Evolutionary conservation across 257 asterid species (phyloP), one percentile per base, ranked within the genome.

Genomic region (Craterostigma plantagineum): DNA sequence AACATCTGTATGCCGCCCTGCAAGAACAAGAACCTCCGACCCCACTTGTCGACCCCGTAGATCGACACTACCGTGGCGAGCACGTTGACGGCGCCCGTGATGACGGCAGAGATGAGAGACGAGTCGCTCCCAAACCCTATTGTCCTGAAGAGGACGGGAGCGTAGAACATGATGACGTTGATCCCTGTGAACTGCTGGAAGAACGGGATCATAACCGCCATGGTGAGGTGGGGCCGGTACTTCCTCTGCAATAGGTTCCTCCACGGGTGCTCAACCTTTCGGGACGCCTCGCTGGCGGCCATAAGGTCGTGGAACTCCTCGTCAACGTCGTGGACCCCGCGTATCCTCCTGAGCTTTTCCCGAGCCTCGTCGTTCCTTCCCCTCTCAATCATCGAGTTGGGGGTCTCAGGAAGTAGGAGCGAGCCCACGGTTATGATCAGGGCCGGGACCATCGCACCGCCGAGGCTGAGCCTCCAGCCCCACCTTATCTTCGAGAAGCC

Each of bases 401-500:
- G 95, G 1, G 92, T 79, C 49, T 83, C 95, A 0, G 95, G 95
- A 30, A 83, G 92, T 67, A 79, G 14, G 8, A 79, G 9, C 0
- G 95, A 83, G 0, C 95, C 95, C 17, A 73, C 0, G 4, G 77
- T 48, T 53, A 83, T 79, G 59, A 79, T 70, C 4, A 79, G 59
- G 9, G 86, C 95, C 0, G 95, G 95, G 33, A 83, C 86, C 67
- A 71, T 63, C 0, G 95, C 95, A 14, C 95, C 95, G 10, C 95
- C 93, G 42, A 83, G 49, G 33, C 95, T 79, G 45, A 78, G 16
- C 34, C 93, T 50, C 95, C 95, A 84, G 3, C 95, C 95, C 77
- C 70, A 64, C 1, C 30, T 18, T 10, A 71, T 53, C 15, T 67
- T 52, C 7, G 54, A 44, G 17, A 67, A 67, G 1, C 59, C 66